A percentile compares a stretch with the other conserved stretches of the same genome.
Evolutionary conservation across 345 rosid species (phyloP).

Genomic region (Salix suchowensis): DNA sequence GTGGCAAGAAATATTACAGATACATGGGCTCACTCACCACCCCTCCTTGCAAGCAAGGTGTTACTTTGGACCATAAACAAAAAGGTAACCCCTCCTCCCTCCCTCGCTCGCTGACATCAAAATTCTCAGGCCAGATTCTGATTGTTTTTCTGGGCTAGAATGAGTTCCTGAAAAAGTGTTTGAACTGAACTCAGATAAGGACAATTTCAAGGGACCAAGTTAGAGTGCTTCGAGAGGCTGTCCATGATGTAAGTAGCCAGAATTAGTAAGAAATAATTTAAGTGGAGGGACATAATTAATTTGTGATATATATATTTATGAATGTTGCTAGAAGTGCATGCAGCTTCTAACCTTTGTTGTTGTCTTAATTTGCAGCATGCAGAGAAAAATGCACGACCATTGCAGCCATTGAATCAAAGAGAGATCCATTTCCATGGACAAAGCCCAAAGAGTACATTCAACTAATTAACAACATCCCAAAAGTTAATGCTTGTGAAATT

Average conservation of each 20-base stretch:
- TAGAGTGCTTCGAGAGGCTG: constrained; percentile 36
- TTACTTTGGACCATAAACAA: constrained; percentile 57
- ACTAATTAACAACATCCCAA: too few relatives aligned
- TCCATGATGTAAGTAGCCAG: constrained; percentile 44
- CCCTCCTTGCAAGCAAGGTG: constrained; percentile 83
- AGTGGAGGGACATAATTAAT: neutral
- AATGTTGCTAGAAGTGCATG: neutral
- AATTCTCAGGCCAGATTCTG: too few relatives aligned
- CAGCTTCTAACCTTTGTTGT: neutral
- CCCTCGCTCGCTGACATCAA: neutral
- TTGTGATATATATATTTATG: neutral
- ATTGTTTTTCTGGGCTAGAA: neutral
- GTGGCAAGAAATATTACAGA: constrained; percentile 51
- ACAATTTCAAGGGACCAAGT: constrained; percentile 44
- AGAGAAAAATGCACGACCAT: constrained; percentile 49
- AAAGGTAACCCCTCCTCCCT: constrained; percentile 27
- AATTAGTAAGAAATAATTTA: neutral
- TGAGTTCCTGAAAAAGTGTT: neutral
- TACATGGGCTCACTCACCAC: constrained; percentile 75
- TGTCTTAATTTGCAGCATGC: constrained; percentile 36
- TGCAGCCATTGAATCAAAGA: constrained; percentile 37
- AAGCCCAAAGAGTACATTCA: too few relatives aligned
- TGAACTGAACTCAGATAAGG: constrained; percentile 23
- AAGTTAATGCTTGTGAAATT: too few relatives aligned
- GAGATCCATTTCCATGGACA: constrained; percentile 3